A percentile compares a stretch with the other conserved stretches of the same genome.
phyloP scores from a whole-genome alignment of 1,139 yeast genomes.

The Debaryomyces robertsiae region DNA sequence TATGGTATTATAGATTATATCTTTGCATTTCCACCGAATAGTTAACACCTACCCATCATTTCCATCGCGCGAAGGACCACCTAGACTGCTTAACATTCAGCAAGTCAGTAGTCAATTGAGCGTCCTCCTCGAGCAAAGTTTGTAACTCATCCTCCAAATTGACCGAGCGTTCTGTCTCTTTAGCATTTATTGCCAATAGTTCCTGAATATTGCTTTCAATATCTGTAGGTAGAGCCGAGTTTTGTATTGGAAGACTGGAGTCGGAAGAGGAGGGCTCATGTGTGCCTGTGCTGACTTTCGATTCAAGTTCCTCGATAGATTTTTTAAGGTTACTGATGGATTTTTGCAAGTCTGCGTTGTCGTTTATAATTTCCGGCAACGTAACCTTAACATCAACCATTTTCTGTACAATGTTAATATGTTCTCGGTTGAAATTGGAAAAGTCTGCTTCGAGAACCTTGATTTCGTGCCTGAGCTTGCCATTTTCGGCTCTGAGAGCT shows the following conservation, averaged over 20 bases:
- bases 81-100: constrained; percentile 24
- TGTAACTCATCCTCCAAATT: constrained; percentile 52
- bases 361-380: constrained; percentile 66
- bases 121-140: constrained; percentile 31
- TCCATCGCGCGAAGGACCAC: constrained; percentile 39
- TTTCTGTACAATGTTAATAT: constrained; percentile 48
- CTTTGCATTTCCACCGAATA: too few species aligned
- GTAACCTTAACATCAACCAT: constrained; percentile 45
- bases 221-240: constrained; percentile 39
- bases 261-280: constrained; percentile 11
- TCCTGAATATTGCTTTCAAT: constrained; percentile 53
- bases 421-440: constrained; percentile 75
- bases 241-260: constrained; percentile 10
- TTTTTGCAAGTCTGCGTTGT: constrained; percentile 65
- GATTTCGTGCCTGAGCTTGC: constrained; percentile 72
- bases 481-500: constrained; percentile 62
- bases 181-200: constrained; percentile 51
- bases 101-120: constrained; percentile 30
- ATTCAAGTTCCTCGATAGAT: constrained; percentile 55
- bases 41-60: constrained; percentile 4
- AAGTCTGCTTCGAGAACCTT: constrained; percentile 73
- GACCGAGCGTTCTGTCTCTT: constrained; percentile 60
- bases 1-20: too few species aligned
- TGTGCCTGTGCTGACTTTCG: constrained; percentile 31
- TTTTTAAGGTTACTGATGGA: constrained; percentile 60